Conservation (phyloP, 1,284 basidiomycete genomes). For the Ceratobasidium sp. region DNA sequence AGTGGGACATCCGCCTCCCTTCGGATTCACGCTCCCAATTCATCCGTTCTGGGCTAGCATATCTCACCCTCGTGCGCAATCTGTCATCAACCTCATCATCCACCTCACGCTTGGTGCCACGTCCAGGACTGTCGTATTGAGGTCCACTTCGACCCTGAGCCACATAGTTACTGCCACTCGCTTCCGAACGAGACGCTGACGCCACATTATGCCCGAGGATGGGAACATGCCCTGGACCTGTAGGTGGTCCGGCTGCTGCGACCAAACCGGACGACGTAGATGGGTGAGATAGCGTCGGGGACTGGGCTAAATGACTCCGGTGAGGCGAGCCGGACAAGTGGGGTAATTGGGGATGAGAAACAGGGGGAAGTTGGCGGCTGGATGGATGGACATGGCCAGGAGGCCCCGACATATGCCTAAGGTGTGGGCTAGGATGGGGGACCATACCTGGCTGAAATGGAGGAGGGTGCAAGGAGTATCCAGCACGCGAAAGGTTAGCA, state of each 20-base stretch:
- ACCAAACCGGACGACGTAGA: constrained; percentile 31
- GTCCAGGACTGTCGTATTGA: constrained; percentile 34
- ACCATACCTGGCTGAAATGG: constrained; percentile 25
- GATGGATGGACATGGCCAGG: constrained; percentile 21
- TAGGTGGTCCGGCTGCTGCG: constrained; percentile 27
- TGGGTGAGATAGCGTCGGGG: constrained; percentile 28
- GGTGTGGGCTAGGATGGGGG: constrained; percentile 29
- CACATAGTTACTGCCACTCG: constrained; percentile 24
- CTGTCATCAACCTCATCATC: constrained; percentile 35
- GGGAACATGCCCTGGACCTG: constrained; percentile 30
- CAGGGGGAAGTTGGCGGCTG: constrained; percentile 27
- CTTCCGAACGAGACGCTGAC: constrained; percentile 7
- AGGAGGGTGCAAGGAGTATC: constrained; percentile 29
- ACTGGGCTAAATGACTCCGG: background rate
- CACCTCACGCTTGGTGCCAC: constrained; percentile 38
- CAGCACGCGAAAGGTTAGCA: constrained; percentile 33
- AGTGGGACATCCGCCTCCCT: constrained; percentile 18
- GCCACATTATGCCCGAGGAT: constrained; percentile 18
- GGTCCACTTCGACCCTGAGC: constrained; percentile 5
- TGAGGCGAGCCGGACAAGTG: constrained; percentile 12
- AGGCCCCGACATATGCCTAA: constrained; percentile 9
- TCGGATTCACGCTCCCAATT: constrained; percentile 30
- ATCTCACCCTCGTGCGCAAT: constrained; percentile 30
- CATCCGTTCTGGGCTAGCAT: constrained; percentile 25
- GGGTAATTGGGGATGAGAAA: constrained; percentile 4